phyloP scores from a whole-genome alignment of 164 flowering plant genomes.

The Nelumbo lutea region DNA sequence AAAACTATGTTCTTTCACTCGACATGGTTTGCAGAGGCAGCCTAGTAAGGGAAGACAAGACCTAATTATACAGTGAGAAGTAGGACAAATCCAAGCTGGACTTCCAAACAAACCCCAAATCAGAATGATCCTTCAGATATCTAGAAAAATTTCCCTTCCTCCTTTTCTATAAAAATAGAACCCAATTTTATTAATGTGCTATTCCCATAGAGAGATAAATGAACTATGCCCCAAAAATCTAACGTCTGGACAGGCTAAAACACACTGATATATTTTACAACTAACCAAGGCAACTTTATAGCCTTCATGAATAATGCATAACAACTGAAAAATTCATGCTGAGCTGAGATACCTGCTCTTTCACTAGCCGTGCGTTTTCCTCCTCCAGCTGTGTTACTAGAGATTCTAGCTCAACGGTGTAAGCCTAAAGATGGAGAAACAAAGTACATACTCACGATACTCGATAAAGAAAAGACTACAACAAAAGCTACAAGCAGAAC shows the following conservation, averaged over 20 bases:
- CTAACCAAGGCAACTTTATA: not conserved
- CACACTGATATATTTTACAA: not conserved
- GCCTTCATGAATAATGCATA: not conserved
- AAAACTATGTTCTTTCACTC: not conserved
- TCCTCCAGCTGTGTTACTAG: constrained; percentile 60
- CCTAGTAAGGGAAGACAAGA: not conserved
- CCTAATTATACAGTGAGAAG: not conserved
- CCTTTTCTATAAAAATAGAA: not conserved
- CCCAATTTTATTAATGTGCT: not conserved
- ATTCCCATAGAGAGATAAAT: not conserved
- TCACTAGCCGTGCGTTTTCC: constrained; percentile 58
- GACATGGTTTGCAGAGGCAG: not conserved
- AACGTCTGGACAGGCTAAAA: too few relatives aligned
- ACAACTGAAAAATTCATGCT: not conserved
- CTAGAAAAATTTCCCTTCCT: not conserved
- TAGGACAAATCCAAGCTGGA: not conserved
- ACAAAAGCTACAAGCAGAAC: not conserved
- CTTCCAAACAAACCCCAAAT: not conserved
- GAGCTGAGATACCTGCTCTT: constrained; percentile 45
- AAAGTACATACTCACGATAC: not conserved
- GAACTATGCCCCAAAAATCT: too few relatives aligned
- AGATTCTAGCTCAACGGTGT: constrained; percentile 65
- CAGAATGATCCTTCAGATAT: not conserved
- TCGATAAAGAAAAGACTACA: not conserved
- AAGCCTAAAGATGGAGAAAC: constrained; percentile 42